Base-by-base conservation (phyloP, 495 filamentous ascomycete genomes). In the Parathielavia hyrcaniae region DNA sequence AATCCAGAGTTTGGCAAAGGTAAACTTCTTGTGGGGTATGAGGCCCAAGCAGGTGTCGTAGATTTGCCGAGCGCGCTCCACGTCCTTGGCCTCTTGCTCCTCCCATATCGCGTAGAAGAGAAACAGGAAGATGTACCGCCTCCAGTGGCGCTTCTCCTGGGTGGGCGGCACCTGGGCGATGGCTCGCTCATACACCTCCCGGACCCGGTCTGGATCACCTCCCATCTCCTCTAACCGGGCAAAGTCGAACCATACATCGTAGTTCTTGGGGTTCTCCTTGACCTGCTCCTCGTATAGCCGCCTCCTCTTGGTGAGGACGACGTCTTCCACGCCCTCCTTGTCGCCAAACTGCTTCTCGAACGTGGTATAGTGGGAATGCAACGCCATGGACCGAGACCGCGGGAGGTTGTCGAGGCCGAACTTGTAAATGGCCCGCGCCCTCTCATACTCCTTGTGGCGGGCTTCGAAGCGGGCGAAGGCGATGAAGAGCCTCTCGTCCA, bases 311-410 rank as follows among this genome's bases (percentile, higher is more conserved):
- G 90, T 89, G 5, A 97, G 65, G 36, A 98, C 88, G 12, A 97
- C 93, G 64, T 97, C 89, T 66, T 98, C 95, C 5, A 97, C 89
- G 14, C 95, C 93, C 66, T 96, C 89, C 34, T 82, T 83, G 68
- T 97, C 92, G 57, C 93, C 93, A 65, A 88, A 97, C 65, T 98
- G 93, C 76, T 98, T 98, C 71, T 97, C 95, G 62, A 98, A 98
- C 0, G 87, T 91, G 0, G 95, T 97, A 70, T 97, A 97, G 26
- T 90, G 81, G 67, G 92, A 90, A 71, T 98, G 92, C 16, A 98
- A 77, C 4, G 75, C 75, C 70, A 88, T 83, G 4, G 93, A 91
- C 71, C 91, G 91, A 14, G 88, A 90, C 23, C 95, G 82, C 2
- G 93, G 86, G 23, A 98, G 80, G 43, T 91, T 87, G 68, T 98